A percentile compares a stretch with the other conserved stretches of the same genome.
Conservation (phyloP, 352 stramenopile species). For the Globisporangium cylindrosporum region DNA sequence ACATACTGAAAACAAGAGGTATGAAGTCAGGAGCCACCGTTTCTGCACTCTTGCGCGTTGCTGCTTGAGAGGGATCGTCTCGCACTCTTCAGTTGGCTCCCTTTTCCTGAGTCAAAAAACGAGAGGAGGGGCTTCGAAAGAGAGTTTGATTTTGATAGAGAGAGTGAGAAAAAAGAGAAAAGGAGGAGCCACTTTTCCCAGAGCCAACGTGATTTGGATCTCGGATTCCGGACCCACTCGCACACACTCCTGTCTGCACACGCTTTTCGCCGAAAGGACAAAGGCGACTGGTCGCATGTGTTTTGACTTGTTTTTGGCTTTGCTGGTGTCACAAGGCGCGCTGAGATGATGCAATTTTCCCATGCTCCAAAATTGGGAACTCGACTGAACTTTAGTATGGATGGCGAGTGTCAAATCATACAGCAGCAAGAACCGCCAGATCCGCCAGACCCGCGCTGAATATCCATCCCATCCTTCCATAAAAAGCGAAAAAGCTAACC, state of each 20-base stretch:
- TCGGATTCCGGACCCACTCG: not conserved
- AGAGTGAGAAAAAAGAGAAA: constrained; percentile 2
- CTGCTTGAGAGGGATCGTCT: not conserved
- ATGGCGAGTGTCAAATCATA: not conserved
- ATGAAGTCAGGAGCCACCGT: constrained; percentile 2
- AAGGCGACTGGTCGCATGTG: not conserved
- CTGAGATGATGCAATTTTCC: not conserved
- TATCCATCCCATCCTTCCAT: not conserved
- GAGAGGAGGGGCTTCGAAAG: constrained; percentile 2
- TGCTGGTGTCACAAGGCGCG: not conserved
- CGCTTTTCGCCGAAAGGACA: not conserved
- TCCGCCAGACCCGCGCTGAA: not conserved
- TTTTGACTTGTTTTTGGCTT: not conserved
- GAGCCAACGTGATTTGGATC: not conserved
- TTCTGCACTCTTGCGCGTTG: not conserved
- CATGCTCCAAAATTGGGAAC: not conserved
- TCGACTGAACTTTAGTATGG: not conserved
- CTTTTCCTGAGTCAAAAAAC: not conserved
- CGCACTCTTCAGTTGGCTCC: constrained; percentile 4
- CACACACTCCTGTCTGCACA: not conserved
- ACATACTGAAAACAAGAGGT: constrained; percentile 5
- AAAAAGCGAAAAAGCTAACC: not conserved
- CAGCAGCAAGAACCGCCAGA: not conserved
- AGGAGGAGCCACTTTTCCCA: constrained; percentile 11
- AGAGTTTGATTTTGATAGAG: not conserved